Percentiles rank a stretch among this genome's conserved stretches.
Evolutionary conservation across 2,329 filamentous ascomycete genomes (phyloP).

Genomic region (Xylaria multiplex): DNA sequence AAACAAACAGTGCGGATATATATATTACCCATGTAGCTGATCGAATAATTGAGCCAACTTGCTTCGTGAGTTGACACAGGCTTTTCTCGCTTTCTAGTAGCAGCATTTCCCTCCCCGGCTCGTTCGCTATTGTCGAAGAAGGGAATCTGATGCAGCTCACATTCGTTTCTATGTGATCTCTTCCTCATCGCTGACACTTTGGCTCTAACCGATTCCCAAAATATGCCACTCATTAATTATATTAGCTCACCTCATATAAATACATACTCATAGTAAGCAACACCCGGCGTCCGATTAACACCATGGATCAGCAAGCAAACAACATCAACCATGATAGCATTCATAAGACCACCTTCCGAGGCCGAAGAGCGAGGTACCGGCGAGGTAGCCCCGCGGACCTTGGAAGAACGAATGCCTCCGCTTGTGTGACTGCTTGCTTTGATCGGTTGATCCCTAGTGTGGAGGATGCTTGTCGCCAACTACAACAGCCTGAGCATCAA

Average conservation of each 20-base stretch:
- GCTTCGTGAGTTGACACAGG: slow-evolving; percentile 33
- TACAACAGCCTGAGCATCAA: slow-evolving; percentile 39
- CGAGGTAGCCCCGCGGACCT: slow-evolving; percentile 31
- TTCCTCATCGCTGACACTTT: slow-evolving; percentile 27
- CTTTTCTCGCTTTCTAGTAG: slow-evolving; percentile 31
- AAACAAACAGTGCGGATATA: slow-evolving; percentile 32
- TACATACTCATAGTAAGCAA: slow-evolving; percentile 38
- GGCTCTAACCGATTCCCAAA: slow-evolving; percentile 30
- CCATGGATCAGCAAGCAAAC: slow-evolving; percentile 35
- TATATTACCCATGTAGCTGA: slow-evolving; percentile 44
- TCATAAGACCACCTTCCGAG: slow-evolving; percentile 12
- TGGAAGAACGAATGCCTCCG: slow-evolving; percentile 36
- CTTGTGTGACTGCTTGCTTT: slow-evolving; percentile 43
- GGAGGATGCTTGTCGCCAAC: slow-evolving; percentile 40
- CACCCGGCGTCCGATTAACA: slow-evolving; percentile 16
- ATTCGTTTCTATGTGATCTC: slow-evolving; percentile 40
- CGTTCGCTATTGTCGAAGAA: slow-evolving; percentile 31
- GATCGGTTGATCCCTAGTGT: slow-evolving; percentile 39
- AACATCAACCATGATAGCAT: slow-evolving; percentile 4
- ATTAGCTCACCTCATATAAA: slow-evolving; percentile 35
- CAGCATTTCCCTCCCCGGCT: slow-evolving; percentile 33
- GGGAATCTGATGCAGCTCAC: slow-evolving; percentile 37
- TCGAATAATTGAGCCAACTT: slow-evolving; percentile 38
- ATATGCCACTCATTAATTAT: slow-evolving; percentile 43
- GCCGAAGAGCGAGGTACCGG: slow-evolving; percentile 14